A percentile compares a stretch with the other conserved stretches of the same genome.
These are phyloP conservation scores for Circinella minor DNA, from an alignment of 371 early-diverging fungal genomes.

Conservation along the genomic window DNA sequence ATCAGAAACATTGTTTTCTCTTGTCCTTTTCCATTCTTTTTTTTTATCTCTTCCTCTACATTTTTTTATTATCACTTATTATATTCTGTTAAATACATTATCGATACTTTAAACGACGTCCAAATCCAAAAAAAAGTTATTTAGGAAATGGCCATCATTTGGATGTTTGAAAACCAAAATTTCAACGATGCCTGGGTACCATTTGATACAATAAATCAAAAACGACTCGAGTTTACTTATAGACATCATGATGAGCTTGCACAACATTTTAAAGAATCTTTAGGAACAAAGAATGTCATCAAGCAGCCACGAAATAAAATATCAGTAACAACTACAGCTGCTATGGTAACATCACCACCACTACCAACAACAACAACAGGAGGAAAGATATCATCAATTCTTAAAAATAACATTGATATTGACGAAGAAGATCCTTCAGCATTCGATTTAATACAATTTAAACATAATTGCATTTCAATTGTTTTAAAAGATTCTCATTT, in stretches of 20 bases:
- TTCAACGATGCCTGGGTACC: conserved; percentile 43
- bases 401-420: conserved; percentile 16
- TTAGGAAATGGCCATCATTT: conserved; percentile 28
- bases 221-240: conserved; percentile 40
- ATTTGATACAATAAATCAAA: conserved; percentile 41
- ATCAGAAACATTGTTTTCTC: no score
- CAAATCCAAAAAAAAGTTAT: not conserved
- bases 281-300: not conserved
- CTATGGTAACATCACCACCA: not conserved
- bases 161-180: conserved; percentile 44
- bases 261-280: not conserved
- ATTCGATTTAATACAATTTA: conserved; percentile 22
- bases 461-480: conserved; percentile 31
- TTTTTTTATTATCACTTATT: no score
- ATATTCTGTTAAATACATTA: no score
- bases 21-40: no score
- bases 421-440: conserved; percentile 39
- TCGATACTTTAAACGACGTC: no score
- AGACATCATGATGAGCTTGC: conserved; percentile 33
- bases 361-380: not conserved
- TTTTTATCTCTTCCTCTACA: no score
- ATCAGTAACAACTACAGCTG: no score
- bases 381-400: not conserved
- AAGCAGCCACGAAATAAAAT: not conserved
- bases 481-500: conserved; percentile 37